Base-by-base conservation (phyloP, 2,329 filamentous ascomycete genomes). In the Xylaria sp. region DNA sequence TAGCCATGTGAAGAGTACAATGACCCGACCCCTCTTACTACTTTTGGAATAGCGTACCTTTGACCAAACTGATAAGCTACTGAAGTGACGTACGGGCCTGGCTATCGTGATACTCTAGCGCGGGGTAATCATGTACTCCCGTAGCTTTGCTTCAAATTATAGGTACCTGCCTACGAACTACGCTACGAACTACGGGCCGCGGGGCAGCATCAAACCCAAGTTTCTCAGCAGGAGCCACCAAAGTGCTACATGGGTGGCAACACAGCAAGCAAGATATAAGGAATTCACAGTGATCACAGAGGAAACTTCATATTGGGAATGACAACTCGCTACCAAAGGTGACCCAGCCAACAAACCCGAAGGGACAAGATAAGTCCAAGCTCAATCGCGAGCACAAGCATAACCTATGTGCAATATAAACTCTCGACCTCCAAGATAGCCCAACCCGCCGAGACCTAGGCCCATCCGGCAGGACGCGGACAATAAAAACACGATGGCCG, bases 401-500 rank as follows among this genome's bases (percentile, higher is more conserved):
- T 56, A 39, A 50, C 21, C 24, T 27, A 51, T 50, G 24, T 12
- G 36, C 27, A 53, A 34, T 14, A 27, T n/a, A 53, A 51, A 19
- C 8, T 48, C 32, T 54, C 54, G 48, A 12, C 21, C 48, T 59
- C 36, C 19, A n/a, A 64, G 8, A 45, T 14, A 32, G 21, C 47
- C 51, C 12, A 61, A 30, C 55, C 48, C 9, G 30, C 56, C 14
- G 6, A 60, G 63, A 73, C 57, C 61, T 45, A 21, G 9, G 9
- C 39, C 17, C 12, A 50, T 12, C 42, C 21, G 57, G 61, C 30
- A 54, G 32, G 32, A 11, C 19, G 47, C 32, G 45, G 42, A 39
- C 17, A 2, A 42, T 4, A 21, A 24, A 3, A 48, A 5, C 66
- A 70, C 74, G 27, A 87, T 87, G 85, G 82, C 84, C 59, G 82